Evolutionary conservation across 345 rosid genomes (phyloP).

Genomic region (Conringia planisiliqua): DNA sequence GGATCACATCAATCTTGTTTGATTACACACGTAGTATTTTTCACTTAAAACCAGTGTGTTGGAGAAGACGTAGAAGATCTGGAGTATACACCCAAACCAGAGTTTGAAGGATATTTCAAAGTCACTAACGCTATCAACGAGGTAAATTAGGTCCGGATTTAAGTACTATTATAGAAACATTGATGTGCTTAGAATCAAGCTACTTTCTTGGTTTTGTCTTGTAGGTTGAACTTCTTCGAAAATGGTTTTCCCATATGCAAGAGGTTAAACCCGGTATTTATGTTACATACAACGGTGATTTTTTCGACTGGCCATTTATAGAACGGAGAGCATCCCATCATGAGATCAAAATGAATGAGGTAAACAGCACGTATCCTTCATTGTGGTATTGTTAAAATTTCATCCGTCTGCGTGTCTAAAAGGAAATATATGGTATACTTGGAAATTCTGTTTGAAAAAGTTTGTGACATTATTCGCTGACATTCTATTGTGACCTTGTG

Average conservation of each 20-base stretch:
- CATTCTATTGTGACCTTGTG: conserved; percentile 8
- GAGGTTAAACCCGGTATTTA: conserved; percentile 91
- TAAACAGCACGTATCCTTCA: conserved; percentile 34
- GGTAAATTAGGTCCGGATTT: conserved; percentile 42
- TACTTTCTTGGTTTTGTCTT: conserved; percentile 32
- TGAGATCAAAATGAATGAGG: conserved; percentile 79
- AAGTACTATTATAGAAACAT: neutral
- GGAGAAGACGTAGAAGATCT: conserved; percentile 91
- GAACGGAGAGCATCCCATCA: conserved; percentile 93
- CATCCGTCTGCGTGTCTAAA: neutral
- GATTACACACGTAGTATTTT: conserved; percentile 11
- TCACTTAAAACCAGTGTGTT: conserved; percentile 57
- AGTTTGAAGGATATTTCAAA: conserved; percentile 85
- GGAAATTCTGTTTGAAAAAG: conserved; percentile 1
- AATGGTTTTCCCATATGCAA: conserved; percentile 94
- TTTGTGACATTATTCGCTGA: neutral
- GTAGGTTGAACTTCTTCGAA: conserved; percentile 74
- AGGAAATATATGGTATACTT: conserved; percentile 4
- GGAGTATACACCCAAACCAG: conserved; percentile 97
- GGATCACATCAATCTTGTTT: conserved; percentile 6
- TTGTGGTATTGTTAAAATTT: neutral
- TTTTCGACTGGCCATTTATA: conserved; percentile 95
- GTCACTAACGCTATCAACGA: conserved; percentile 78
- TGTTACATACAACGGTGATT: conserved; percentile 96
- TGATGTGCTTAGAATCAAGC: neutral